Evolutionary conservation across 2,329 filamentous ascomycete species (phyloP), one percentile per base, ranked within the genome.

Genomic region (Aspergillus ibericus): DNA sequence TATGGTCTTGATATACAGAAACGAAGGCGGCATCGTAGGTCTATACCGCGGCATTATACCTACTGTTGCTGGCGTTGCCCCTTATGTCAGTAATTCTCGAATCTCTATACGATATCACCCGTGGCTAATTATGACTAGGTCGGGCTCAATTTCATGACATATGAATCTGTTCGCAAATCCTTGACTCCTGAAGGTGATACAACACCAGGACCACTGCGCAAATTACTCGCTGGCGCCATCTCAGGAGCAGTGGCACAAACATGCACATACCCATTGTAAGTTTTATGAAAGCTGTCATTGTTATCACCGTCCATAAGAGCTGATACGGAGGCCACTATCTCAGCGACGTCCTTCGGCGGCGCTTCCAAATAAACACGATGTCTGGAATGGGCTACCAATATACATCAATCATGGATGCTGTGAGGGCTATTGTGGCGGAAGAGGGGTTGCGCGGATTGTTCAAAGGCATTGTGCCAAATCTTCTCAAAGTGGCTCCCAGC

Each of bases 281-380:
- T 58, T 51, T 27, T 22, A 18, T 7, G n/a, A 7, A n/a, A 18
- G 18, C 34, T 44, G 46, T 47, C 5, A 49, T 15, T 51, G 18
- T 16, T 25, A 25, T 35, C 10, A 18, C 27, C 18, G n/a, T 48
- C 13, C 12, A 25, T 5, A 6, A 29, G 5, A n/a, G 9, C 38
- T 46, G n/a, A 22, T 16, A 22, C 7, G 16, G 10, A 29, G 36
- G n/a, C n/a, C n/a, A 18, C 16, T 16, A 9, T 29, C 49, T 29
- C 61, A 95, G 91, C 73, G 93, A 96, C 72, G 93, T 99, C 2
- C 82, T 99, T 55, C 90, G 95, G 32, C 88, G 95, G 60, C 86
- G 95, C 52, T 99, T 99, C 75, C 95, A 99, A 73, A 95, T 99
- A 79, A 99, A 99, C 78, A 97, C 95, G 55, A 99, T 99, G 95